Evolutionary conservation across 2,329 filamentous ascomycete species (phyloP).

Genomic region (Teratosphaeria destructans): DNA sequence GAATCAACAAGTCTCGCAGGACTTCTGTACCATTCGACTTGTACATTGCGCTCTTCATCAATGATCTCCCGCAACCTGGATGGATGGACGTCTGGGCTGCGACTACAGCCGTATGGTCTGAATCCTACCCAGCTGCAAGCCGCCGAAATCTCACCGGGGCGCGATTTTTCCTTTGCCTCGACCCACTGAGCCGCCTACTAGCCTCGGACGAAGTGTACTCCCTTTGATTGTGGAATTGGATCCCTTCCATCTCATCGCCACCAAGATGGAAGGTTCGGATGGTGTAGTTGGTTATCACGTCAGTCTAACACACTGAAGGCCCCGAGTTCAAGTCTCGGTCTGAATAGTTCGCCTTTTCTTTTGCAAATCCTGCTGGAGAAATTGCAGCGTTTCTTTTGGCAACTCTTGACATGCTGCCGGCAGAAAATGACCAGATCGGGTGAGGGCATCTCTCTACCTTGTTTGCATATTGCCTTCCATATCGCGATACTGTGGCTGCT

Average conservation of each 20-base stretch:
- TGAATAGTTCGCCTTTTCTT: background rate
- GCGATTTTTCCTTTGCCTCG: background rate
- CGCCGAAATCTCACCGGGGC: background rate
- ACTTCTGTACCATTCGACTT: background rate
- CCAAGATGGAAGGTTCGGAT: slow-evolving; percentile 2
- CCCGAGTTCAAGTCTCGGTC: background rate
- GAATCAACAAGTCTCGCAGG: background rate
- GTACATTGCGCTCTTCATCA: background rate
- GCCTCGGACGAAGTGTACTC: background rate
- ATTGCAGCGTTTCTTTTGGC: too few species aligned
- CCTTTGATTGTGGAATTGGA: background rate
- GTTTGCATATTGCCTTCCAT: too few species aligned
- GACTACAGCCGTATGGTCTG: background rate
- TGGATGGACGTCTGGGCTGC: background rate
- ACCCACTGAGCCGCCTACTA: background rate
- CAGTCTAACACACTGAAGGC: slow-evolving; percentile 28
- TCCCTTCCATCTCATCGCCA: background rate
- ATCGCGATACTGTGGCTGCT: too few species aligned
- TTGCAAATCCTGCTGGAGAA: background rate
- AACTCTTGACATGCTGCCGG: too few species aligned
- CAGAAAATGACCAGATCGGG: too few species aligned
- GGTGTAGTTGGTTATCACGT: slow-evolving; percentile 38
- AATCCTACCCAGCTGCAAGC: background rate
- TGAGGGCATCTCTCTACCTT: too few species aligned
- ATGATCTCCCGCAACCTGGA: too few species aligned